Evolutionary conservation across 1,284 basidiomycete genomes (phyloP).

Genomic region (Cystobasidium pallidum): DNA sequence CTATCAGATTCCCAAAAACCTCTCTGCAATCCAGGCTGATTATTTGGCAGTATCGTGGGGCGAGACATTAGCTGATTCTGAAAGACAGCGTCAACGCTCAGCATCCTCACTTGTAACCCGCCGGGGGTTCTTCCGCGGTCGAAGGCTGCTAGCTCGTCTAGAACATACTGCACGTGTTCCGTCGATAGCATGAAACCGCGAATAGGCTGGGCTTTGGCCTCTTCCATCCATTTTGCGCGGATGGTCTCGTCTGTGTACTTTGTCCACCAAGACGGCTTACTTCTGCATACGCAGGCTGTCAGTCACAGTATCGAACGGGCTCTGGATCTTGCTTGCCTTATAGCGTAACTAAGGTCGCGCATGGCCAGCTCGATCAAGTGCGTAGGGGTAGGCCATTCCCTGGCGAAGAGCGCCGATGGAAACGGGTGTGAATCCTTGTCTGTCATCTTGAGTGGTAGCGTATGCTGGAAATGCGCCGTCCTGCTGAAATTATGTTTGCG

Average conservation of each 20-base stretch:
- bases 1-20: constrained; percentile 43
- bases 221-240: constrained; percentile 43
- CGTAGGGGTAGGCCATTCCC: not conserved
- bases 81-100: not conserved
- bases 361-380: constrained; percentile 31
- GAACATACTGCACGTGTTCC: constrained; percentile 45
- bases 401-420: constrained; percentile 17
- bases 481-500: no score
- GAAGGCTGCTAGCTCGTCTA: constrained; percentile 45
- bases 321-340: constrained; percentile 5
- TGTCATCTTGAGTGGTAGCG: constrained; percentile 1
- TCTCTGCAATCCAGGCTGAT: constrained; percentile 30
- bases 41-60: not conserved
- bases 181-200: constrained; percentile 17
- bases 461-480: constrained; percentile 28
- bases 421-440: constrained; percentile 45
- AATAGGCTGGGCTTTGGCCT: constrained; percentile 20
- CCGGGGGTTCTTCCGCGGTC: not conserved
- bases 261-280: constrained; percentile 42
- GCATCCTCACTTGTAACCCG: constrained; percentile 21
- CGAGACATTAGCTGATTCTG: not conserved
- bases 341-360: constrained; percentile 36
- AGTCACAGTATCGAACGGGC: not conserved
- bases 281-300: not conserved
- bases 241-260: constrained; percentile 38